phyloP scores from a whole-genome alignment of 1,284 basidiomycete genomes.

The Ustilago loliicola region DNA sequence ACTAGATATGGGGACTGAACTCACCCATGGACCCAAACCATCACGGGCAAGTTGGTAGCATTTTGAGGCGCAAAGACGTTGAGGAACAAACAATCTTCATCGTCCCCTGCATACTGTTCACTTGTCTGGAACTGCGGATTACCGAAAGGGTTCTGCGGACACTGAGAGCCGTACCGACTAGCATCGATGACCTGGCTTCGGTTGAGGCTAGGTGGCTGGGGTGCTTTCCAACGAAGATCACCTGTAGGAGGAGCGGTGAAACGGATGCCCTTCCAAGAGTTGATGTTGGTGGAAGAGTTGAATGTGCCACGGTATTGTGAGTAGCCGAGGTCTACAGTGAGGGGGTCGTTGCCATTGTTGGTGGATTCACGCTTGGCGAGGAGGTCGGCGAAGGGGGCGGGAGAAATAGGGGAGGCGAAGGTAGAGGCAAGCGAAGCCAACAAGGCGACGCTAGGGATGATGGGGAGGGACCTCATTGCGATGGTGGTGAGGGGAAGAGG shows the following conservation, averaged over 20 bases:
- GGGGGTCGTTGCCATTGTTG: slow-evolving; percentile 9
- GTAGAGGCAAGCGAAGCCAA: background rate
- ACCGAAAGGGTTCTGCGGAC: slow-evolving; percentile 31
- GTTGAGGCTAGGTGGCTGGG: slow-evolving; percentile 26
- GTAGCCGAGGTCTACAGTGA: slow-evolving; percentile 42
- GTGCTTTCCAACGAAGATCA: slow-evolving; percentile 39
- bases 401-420: slow-evolving; percentile 21
- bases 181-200: slow-evolving; percentile 31
- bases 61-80: slow-evolving; percentile 50
- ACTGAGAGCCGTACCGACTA: slow-evolving; percentile 30
- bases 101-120: slow-evolving; percentile 8
- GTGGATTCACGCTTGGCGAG: slow-evolving; percentile 14
- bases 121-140: slow-evolving; percentile 18
- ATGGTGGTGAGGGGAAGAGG: background rate
- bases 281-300: slow-evolving; percentile 30
- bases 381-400: slow-evolving; percentile 32
- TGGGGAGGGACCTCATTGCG: slow-evolving; percentile 9
- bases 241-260: slow-evolving; percentile 38
- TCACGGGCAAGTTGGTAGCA: slow-evolving; percentile 40
- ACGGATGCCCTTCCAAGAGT: slow-evolving; percentile 47
- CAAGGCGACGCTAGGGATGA: slow-evolving; percentile 17
- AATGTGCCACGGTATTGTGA: slow-evolving; percentile 26
- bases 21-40: slow-evolving; percentile 42
- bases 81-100: slow-evolving; percentile 53
- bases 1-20: background rate